These are phyloP conservation scores for Fusarium ambrosium DNA, from an alignment of 2,329 filamentous ascomycete genomes.

Conservation along the genomic window DNA sequence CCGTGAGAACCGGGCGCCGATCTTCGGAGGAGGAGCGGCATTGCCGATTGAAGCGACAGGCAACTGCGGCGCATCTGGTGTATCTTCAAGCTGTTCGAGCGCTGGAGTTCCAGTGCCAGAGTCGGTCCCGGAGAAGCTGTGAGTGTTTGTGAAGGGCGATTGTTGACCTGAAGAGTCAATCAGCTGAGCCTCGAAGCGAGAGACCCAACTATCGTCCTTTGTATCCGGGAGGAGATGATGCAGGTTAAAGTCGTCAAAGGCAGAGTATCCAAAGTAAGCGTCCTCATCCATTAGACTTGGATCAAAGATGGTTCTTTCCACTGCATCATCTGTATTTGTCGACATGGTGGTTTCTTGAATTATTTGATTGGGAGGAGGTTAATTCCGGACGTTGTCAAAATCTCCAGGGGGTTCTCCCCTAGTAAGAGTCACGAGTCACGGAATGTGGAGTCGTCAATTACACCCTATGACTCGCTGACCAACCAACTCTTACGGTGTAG, in stretches of 20 bases:
- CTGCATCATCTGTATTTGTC: background rate
- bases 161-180: conserved; percentile 13
- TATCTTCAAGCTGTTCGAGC: background rate
- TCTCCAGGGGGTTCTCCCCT: background rate
- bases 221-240: conserved; percentile 10
- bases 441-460: conserved; percentile 5
- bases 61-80: background rate
- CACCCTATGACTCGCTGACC: conserved; percentile 5
- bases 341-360: background rate
- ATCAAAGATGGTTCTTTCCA: background rate
- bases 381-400: background rate
- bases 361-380: background rate
- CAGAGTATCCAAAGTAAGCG: background rate
- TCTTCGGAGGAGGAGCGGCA: conserved; percentile 30
- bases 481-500: background rate
- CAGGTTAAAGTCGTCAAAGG: background rate
- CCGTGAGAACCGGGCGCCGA: conserved; percentile 42
- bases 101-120: conserved; percentile 1
- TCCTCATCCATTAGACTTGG: background rate
- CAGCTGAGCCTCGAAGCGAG: conserved; percentile 10
- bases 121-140: background rate
- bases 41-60: background rate
- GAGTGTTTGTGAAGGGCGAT: background rate
- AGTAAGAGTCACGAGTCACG: conserved; percentile 3
- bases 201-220: conserved; percentile 11